Evolutionary conservation across 1,284 basidiomycete species (phyloP), one percentile per base, ranked within the genome.

Genomic region (Ceratobasidium sp.): DNA sequence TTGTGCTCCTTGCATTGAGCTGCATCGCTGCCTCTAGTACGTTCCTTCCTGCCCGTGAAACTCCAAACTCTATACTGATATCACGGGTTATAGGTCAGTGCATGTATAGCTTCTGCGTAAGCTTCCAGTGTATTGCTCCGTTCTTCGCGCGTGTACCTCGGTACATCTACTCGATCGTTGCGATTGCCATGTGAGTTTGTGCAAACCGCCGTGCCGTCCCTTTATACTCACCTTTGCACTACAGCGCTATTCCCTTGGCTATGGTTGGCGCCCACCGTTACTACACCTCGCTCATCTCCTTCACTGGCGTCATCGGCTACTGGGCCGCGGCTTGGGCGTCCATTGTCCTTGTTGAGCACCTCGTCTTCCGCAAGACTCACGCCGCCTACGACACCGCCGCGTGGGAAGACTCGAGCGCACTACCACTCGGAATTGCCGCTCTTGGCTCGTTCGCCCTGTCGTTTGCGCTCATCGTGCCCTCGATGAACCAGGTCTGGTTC

Each of bases 141-240:
- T 88, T 83, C n/a, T 82, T 91, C 23, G 85, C 87, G 15, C 80
- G 82, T 45, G 89, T 97, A 11, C 96, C 97, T 0, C 87, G 97
- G 81, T 97, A 96, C 82, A 86, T 95, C 56, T 94, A 97, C 82
- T 94, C 96, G 0, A 81, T 97, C 26, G 82, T 96, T 54, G 91
- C 91, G 0, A 93, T 91, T 0, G 94, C 91, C 0, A 90, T 98
- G 51, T 90, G 56, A 89, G 76, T 93, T 93, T 82, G 15, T 23
- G 13, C 92, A 92, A 80, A 82, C 85, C 31, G 84, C 92, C 0
- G 87, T 94, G 53, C 86, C 86, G 53, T 87, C 93, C 82, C 92
- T 93, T 63, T 76, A 37, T 54, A 63, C 53, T 61, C n/a, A 58
- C 13, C 20, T 58, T 23, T 45, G 45, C 13, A 20, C 26, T 68